A percentile compares a stretch with the other conserved stretches of the same genome.
These are phyloP conservation scores for Neostapfia colusana DNA, from an alignment of 176 grass and related monocot genomes.

Conservation along the genomic window DNA sequence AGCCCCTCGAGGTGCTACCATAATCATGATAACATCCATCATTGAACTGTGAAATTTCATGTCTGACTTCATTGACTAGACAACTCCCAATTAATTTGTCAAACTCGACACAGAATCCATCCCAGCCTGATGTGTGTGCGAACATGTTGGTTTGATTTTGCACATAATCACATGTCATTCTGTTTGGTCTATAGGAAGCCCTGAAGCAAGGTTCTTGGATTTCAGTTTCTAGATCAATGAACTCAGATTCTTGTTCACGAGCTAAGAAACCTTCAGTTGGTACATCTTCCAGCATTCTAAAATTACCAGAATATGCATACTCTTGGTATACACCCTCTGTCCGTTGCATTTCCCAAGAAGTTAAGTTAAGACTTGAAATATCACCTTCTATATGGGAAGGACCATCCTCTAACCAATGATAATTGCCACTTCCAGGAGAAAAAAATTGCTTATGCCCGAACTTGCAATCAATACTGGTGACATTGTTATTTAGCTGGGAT, in stretches of 20 bases:
- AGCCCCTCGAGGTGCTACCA: constrained; percentile 40
- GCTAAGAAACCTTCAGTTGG: constrained; percentile 12
- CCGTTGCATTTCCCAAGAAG: constrained; percentile 39
- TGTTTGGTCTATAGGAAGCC: constrained; percentile 39
- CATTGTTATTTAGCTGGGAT: constrained; percentile 10
- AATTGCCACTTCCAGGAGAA: constrained; percentile 27
- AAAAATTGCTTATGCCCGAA: constrained; percentile 20
- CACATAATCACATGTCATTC: constrained; percentile 41
- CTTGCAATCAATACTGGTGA: constrained; percentile 30
- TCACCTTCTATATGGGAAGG: constrained; percentile 45
- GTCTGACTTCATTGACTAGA: constrained; percentile 34
- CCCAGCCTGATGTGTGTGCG: constrained; percentile 27
- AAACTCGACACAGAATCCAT: constrained; percentile 41
- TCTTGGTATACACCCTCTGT: constrained; percentile 41
- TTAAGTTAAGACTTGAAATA: constrained; percentile 37
- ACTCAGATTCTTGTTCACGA: constrained; percentile 32
- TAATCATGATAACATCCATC: constrained; percentile 41
- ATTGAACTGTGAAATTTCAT: constrained; percentile 38
- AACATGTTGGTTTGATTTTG: constrained; percentile 44
- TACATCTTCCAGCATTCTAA: constrained; percentile 41
- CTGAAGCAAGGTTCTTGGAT: constrained; percentile 39
- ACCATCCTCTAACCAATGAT: constrained; percentile 39
- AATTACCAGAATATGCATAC: constrained; percentile 34
- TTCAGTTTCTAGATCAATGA: constrained; percentile 38
- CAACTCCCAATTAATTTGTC: constrained; percentile 43